phyloP scores from a whole-genome alignment of 768 basidiomycete species.

The Rubroboletus satanas region DNA sequence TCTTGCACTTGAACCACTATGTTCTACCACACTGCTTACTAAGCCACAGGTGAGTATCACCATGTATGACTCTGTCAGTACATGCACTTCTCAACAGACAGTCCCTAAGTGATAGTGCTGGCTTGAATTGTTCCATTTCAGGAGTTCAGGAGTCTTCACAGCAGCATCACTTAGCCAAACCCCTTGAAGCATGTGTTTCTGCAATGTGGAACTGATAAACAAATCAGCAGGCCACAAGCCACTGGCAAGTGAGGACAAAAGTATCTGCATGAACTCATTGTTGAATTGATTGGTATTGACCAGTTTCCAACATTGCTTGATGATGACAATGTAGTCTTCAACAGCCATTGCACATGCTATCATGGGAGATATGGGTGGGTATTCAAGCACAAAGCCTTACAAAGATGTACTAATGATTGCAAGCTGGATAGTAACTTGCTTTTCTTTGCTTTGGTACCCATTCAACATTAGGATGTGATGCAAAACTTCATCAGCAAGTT shows the following conservation, averaged over 20 bases:
- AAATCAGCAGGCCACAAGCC: conserved; percentile 68
- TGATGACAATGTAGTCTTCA: conserved; percentile 52
- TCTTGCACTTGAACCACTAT: no score
- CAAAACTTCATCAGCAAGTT: conserved; percentile 68
- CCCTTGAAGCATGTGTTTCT: conserved; percentile 82
- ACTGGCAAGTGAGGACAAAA: conserved; percentile 69
- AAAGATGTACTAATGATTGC: conserved; percentile 62
- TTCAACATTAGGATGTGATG: conserved; percentile 72
- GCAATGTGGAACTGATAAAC: conserved; percentile 72
- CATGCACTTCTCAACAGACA: no score
- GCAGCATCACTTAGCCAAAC: conserved; percentile 66
- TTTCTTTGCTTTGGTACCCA: conserved; percentile 57
- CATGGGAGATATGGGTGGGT: neutral
- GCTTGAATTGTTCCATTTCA: conserved; percentile 58
- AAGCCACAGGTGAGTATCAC: no score
- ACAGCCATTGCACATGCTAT: conserved; percentile 71
- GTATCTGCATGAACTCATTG: conserved; percentile 76
- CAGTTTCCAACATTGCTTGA: conserved; percentile 74
- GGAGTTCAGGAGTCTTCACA: conserved; percentile 52
- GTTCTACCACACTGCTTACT: no score
- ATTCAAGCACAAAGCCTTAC: neutral
- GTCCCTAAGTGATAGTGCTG: conserved; percentile 52
- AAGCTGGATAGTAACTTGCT: conserved; percentile 69
- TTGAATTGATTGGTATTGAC: conserved; percentile 78
- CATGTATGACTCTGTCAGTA: no score